Base-by-base conservation (phyloP, 805 yeast species). In the Danielozyma ontarioensis region DNA sequence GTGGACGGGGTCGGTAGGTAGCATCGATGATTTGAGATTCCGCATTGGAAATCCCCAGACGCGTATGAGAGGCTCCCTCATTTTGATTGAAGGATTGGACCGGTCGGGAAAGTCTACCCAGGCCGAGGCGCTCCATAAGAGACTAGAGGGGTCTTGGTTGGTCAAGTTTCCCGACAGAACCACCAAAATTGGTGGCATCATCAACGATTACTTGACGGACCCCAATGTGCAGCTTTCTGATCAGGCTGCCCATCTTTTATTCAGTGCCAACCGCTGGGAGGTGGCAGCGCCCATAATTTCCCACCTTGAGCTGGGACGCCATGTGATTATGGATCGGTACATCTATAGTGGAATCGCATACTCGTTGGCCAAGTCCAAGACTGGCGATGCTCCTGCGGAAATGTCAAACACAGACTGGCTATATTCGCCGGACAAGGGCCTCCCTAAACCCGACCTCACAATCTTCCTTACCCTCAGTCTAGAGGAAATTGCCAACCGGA, bases 211-310 rank as follows among this genome's bases (percentile, higher is more conserved):
- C 53, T 65, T 93, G 17, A 70, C 74, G 0, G 70, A 78, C 42
- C 59, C 63, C 15, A 36, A 54, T 1, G 72, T 73, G 39, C 41
- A 58, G 5, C 54, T 88, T 13, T 73, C 79, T 13, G 96, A 89
- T 50, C 80, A 87, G 53, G 68, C 95, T 0, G 81, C 88, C 4
- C 99, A 93, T 57, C 64, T 93, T 16, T 62, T 93, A 22, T 93
- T 93, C 55, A 78, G 88, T 44, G 96, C 97, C 1, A 93, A 93
- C 50, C 64, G 99, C 42, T 93, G 99, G 99, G 99, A 93, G 54
- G 47, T 76, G 15, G 72, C 69, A 2, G 56, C 63, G 1, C 53
- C 56, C 3, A 76, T 93, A 4, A 51, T 59, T 8, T 35, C 50
- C 1, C 50, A 62, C 10, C 55, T 88, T 13, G 45, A 57, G 1